Evolutionary conservation across 73 alveolate species (phyloP), one percentile per base, ranked within the genome.

Genomic region (Paramecium biaurelia): DNA sequence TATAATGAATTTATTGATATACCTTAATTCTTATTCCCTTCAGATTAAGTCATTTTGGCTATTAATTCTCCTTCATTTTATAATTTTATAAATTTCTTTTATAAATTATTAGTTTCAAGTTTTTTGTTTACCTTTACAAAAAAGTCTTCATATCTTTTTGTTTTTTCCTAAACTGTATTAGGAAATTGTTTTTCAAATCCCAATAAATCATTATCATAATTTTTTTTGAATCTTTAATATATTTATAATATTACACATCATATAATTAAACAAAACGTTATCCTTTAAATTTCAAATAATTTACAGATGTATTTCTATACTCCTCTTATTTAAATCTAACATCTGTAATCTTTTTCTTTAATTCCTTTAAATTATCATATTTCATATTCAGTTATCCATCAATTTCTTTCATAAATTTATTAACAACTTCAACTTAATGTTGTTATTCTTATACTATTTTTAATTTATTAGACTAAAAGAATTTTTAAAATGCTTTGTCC

Each of bases 31-130:
- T 70, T 70, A 30, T 32, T 70, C 34, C 85, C 85, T 35, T 70
- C 85, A 26, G 35, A 70, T 70, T 70, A 20, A 12, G 85, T 32
- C 18, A 70, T 10, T 32, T 35, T 70, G 6, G 57, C 85, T 12
- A 70, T 70, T 7, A 70, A 11, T 70, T 70, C 85, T 32, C 86
- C 86, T 72, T 72, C 56, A 34, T 72, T 72, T 72, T 72, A 70
- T 28, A 70, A 35, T 70, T 35, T 70, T 10, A 72, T 72, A 42
- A 72, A 72, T 15, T 72, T 72, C 45, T 38, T 72, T 24, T 35
- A 72, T 15, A 72, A 7, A 35, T 72, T 72, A 21, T 7, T 32
- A 2, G 56, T n/a, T 70, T 72, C 86, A 63, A 9, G 84, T 38
- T 35, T 35, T 35, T 72, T 35, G n/a, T 72, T 72, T 35, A 23